Evolutionary conservation across 1,139 yeast species (phyloP).

Genomic region (Taphrina sp.): DNA sequence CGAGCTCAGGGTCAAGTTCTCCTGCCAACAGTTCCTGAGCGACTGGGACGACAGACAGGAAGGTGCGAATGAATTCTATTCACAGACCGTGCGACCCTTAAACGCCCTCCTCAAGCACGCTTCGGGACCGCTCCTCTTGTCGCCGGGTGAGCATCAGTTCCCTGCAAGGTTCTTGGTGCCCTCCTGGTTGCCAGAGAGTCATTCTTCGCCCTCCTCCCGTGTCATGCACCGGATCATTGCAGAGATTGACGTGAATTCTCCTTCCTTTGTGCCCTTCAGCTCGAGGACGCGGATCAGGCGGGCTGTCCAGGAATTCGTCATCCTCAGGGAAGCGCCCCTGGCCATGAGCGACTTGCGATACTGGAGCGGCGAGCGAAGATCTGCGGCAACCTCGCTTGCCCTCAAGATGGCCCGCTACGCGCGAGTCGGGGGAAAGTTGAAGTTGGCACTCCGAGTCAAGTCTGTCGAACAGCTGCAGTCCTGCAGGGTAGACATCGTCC

Average conservation of each 20-base stretch:
- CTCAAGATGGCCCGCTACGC: conserved; percentile 20
- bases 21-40: conserved; percentile 8
- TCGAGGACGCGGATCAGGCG: background rate
- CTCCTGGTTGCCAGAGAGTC: conserved; percentile 24
- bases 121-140: background rate
- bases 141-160: conserved; percentile 13
- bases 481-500: conserved; percentile 24
- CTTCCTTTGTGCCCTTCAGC: conserved; percentile 11
- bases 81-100: background rate
- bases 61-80: conserved; percentile 8
- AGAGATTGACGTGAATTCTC: background rate
- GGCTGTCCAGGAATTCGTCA: conserved; percentile 3
- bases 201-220: conserved; percentile 2
- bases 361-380: conserved; percentile 25
- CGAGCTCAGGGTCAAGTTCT: conserved; percentile 4
- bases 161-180: conserved; percentile 19
- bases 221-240: conserved; percentile 22
- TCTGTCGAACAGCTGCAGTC: conserved; percentile 14
- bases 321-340: conserved; percentile 16
- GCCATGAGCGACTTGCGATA: conserved; percentile 19
- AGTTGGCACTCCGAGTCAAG: conserved; percentile 24
- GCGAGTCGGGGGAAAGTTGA: conserved; percentile 16
- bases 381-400: conserved; percentile 27
- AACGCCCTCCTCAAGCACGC: background rate
- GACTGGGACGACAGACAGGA: conserved; percentile 16